These are phyloP conservation scores for Cercospora sp. DNA, from an alignment of 2,329 filamentous ascomycete species.

Conservation along the genomic window DNA sequence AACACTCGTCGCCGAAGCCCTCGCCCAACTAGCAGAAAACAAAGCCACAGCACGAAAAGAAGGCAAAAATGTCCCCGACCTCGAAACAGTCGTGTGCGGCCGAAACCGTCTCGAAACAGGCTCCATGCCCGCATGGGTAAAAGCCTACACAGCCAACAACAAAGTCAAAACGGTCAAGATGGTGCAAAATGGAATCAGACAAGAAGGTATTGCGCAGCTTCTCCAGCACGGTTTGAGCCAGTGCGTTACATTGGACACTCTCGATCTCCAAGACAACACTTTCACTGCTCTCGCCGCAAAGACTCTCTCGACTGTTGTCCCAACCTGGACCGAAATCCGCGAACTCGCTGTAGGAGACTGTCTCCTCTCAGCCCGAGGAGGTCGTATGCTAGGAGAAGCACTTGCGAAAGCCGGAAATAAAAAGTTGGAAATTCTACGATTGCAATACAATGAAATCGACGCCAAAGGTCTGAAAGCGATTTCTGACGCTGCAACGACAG, in stretches of 20 bases:
- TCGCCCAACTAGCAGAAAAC: conserved; percentile 77
- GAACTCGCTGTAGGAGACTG: conserved; percentile 91
- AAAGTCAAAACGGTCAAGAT: conserved; percentile 87
- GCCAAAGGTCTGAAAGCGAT: conserved; percentile 71
- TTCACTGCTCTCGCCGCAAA: conserved; percentile 80
- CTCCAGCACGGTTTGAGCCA: conserved; percentile 75
- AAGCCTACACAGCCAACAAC: conserved; percentile 75
- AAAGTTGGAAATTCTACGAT: conserved; percentile 74
- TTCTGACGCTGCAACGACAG: conserved; percentile 60
- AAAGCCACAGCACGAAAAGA: conserved; percentile 75
- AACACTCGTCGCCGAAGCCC: conserved; percentile 81
- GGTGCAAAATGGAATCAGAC: conserved; percentile 96
- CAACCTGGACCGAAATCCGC: conserved; percentile 70
- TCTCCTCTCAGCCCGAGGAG: conserved; percentile 75
- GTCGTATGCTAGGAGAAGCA: conserved; percentile 69
- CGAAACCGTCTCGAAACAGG: conserved; percentile 95
- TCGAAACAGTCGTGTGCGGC: conserved; percentile 97
- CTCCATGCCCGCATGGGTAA: conserved; percentile 93
- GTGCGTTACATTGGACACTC: conserved; percentile 66
- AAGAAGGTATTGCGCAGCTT: conserved; percentile 83
- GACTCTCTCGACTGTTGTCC: conserved; percentile 73
- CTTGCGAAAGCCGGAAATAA: conserved; percentile 73
- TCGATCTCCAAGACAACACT: conserved; percentile 97
- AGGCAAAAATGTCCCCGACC: conserved; percentile 68
- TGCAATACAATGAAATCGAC: conserved; percentile 95